Conservation (phyloP, 371 early-diverging fungal species). For the Smittium culicis region DNA sequence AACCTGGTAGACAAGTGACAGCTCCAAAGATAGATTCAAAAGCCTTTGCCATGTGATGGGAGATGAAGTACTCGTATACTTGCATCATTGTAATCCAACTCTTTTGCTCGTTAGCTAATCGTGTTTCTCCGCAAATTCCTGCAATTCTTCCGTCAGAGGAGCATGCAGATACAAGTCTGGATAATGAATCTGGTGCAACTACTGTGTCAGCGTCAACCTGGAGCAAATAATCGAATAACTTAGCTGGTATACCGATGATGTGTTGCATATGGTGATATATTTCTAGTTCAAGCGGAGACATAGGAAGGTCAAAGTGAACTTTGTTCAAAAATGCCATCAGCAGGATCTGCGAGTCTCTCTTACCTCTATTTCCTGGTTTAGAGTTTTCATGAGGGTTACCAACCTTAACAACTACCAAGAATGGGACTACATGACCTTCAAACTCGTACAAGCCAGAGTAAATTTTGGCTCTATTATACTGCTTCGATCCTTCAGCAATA, state of each 20-base stretch:
- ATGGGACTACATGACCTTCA: slow-evolving; percentile 78
- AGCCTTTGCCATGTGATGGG: slow-evolving; percentile 89
- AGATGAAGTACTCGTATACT: slow-evolving; percentile 94
- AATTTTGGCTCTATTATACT: slow-evolving; percentile 91
- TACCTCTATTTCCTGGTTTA: slow-evolving; percentile 94
- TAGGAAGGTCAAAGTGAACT: slow-evolving; percentile 81
- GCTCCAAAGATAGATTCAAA: slow-evolving; percentile 96
- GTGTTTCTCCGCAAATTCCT: slow-evolving; percentile 85
- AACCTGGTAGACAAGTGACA: slow-evolving; percentile 85
- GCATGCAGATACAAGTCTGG: slow-evolving; percentile 69
- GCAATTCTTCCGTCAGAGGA: slow-evolving; percentile 70
- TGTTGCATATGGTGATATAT: slow-evolving; percentile 85
- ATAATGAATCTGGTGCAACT: slow-evolving; percentile 62
- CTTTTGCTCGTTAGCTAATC: slow-evolving; percentile 68
- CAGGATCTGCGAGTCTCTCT: slow-evolving; percentile 98
- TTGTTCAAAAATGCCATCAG: slow-evolving; percentile 96
- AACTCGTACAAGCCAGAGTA: slow-evolving; percentile 92
- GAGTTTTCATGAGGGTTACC: slow-evolving; percentile 64
- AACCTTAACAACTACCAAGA: slow-evolving; percentile 87
- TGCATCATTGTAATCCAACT: slow-evolving; percentile 93
- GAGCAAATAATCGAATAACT: slow-evolving; percentile 85
- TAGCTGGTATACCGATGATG: slow-evolving; percentile 77
- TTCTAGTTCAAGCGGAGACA: slow-evolving; percentile 81
- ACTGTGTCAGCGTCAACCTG: slow-evolving; percentile 96
- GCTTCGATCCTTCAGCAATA: slow-evolving; percentile 73